These are phyloP conservation scores for Aureobasidium sp. DNA, from an alignment of 2,329 filamentous ascomycete genomes.

Conservation along the genomic window DNA sequence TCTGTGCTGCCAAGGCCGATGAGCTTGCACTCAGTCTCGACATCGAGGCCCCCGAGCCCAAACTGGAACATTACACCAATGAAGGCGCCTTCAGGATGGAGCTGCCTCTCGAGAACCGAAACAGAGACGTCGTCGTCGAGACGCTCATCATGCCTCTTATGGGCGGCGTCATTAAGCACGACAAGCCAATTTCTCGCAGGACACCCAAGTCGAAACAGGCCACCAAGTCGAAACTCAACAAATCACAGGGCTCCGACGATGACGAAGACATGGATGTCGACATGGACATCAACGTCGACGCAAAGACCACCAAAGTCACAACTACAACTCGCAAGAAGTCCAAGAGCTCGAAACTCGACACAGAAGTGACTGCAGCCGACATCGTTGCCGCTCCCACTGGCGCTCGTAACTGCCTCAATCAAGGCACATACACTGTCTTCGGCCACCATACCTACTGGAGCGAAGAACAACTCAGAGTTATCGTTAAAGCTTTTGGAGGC, in stretches of 20 bases:
- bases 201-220: background rate
- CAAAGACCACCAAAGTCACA: background rate
- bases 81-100: background rate
- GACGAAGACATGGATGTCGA: background rate
- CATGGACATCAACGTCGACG: background rate
- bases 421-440: constrained; percentile 13
- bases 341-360: background rate
- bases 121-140: background rate
- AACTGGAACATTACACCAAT: background rate
- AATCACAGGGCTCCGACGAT: background rate
- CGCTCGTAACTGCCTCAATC: background rate
- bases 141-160: background rate
- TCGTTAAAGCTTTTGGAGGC: constrained; percentile 16
- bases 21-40: background rate
- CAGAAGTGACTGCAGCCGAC: background rate
- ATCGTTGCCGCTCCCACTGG: constrained; percentile 13
- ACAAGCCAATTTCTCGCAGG: background rate
- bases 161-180: background rate
- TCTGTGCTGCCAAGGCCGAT: background rate
- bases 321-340: background rate
- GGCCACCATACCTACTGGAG: constrained; percentile 16
- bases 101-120: background rate
- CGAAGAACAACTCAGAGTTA: constrained; percentile 4
- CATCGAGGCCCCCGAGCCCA: background rate
- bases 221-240: background rate